Base-by-base conservation (phyloP, 805 yeast genomes). In the Sungouiella thailandica region DNA sequence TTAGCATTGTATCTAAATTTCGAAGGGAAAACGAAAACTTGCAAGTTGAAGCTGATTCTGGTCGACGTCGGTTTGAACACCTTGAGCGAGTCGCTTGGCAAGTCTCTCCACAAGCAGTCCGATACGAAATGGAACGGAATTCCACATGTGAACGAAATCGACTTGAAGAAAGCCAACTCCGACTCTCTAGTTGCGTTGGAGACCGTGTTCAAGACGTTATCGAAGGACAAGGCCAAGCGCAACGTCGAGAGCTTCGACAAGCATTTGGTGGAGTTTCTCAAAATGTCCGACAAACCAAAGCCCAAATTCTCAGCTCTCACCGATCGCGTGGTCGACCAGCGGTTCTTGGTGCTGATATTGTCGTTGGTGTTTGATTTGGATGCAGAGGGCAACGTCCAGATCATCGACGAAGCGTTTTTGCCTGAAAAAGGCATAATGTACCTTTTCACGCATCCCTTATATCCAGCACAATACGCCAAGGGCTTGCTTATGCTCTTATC, bases 401-500 rank as follows among this genome's bases (percentile, higher is more conserved):
- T 52, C 38, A 34, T 39, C 7, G 37, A 49, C 29, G 50, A 48
- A 10, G 52, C 47, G 12, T 65, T 69, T 36, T 47, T 72, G 23
- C 76, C 93, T 32, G 78, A 80, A 47, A 60, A 60, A 30, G 67
- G 87, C 2, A 57, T 86, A 30, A 73, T 82, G 1, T 89, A 85
- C 51, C 66, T 89, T 22, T 66, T 90, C 41, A 83, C 96, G 2
- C 95, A 90, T 61, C 96, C 96, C 12, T 61, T 86, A 13, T 88
- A 82, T 58, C 96, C 97, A 7, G 57, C 65, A 11, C 60, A 68
- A 13, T 72, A 68, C 39, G 66, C 85, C 7, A 57, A 61, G 4
- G 78, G 78, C 2, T 55, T 89, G 28, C 58, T 90, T 28, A 51
- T 65, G 11, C 62, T 86, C 17, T 68, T 70, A 29, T 41, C 52